Conservation (phyloP, 2,329 filamentous ascomycete species). For the Neonectria hederae region DNA sequence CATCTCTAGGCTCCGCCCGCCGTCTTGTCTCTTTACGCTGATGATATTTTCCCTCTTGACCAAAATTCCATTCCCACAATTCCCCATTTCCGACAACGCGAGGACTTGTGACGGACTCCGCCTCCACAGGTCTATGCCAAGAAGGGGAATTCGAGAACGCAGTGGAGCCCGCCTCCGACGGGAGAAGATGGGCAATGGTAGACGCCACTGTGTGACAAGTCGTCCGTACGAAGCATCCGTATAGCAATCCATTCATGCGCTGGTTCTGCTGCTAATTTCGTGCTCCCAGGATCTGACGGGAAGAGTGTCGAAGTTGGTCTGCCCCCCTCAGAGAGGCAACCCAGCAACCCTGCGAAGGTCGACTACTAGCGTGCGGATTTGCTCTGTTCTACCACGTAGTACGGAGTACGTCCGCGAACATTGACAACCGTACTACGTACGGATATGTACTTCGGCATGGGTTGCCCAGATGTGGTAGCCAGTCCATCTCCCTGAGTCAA, state of each 20-base stretch:
- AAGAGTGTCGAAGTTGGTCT: background rate
- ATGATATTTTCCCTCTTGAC: constrained; percentile 10
- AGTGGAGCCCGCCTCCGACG: background rate
- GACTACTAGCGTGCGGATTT: background rate
- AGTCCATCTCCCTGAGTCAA: background rate
- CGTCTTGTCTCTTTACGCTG: background rate
- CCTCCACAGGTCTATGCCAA: constrained; percentile 11
- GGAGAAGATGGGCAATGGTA: background rate
- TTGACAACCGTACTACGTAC: background rate
- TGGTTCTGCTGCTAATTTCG: background rate
- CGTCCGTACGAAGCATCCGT: background rate
- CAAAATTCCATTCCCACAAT: constrained; percentile 13
- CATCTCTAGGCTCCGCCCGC: background rate
- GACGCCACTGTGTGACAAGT: constrained; percentile 18
- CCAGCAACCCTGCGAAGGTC: background rate
- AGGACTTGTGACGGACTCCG: constrained; percentile 11
- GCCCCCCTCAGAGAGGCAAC: background rate
- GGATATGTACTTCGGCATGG: background rate
- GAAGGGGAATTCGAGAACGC: constrained; percentile 27
- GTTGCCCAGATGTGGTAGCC: constrained; percentile 8
- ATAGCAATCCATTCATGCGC: background rate
- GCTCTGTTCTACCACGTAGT: background rate
- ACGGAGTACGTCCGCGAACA: background rate
- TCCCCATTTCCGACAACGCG: constrained; percentile 12
- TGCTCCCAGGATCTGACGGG: background rate